Evolutionary conservation across 2,329 filamentous ascomycete species (phyloP), one percentile per base, ranked within the genome.

Genomic region (Xylaria sp.): DNA sequence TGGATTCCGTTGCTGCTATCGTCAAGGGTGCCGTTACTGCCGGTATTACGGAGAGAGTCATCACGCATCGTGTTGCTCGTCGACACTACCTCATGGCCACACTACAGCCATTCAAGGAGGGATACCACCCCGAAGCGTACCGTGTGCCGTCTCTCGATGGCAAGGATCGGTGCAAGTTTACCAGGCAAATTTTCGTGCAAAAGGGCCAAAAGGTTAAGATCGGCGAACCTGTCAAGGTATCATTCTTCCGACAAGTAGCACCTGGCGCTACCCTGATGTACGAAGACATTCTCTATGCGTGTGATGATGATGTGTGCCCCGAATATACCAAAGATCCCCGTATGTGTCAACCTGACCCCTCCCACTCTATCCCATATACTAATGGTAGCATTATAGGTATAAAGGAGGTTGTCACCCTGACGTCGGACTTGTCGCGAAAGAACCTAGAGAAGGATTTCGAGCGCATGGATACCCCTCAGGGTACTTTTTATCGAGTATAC

Each of bases 381-480:
- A 40, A 70, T 60, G 29, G n/a, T n/a, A 64, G 53, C 58, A 38
- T 37, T 63, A 66, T 69, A 97, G 94, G 93, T 70, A 98, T 98
- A 86, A 98, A 98, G 85, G 95, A 98, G 79, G 93, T 98, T 59
- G 95, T 98, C 67, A 99, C 95, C 1, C 88, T 99, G 52, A 98
- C 95, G 1, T 98, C 94, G 1, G 95, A 99, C 75, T 84, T 99
- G 59, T 97, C 93, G 49, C 90, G 94, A 71, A 99, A 98, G 85
- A 98, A 98, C 76, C 88, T 99, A 11, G 95, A 99, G 78, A 98
- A 97, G 80, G 95, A 99, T 77, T 99, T 99, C 73, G 95, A 99
- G 80, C 89, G 95, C 74, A 98, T 98, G 95, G 95, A 98, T 76
- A 98, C 95, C 1, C 93, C 95, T 5, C 94, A 99, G 77, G 95